Percentiles rank a stretch among this genome's conserved stretches.
phyloP scores from a whole-genome alignment of 2,329 filamentous ascomycete species.

The Talaromyces sp. region DNA sequence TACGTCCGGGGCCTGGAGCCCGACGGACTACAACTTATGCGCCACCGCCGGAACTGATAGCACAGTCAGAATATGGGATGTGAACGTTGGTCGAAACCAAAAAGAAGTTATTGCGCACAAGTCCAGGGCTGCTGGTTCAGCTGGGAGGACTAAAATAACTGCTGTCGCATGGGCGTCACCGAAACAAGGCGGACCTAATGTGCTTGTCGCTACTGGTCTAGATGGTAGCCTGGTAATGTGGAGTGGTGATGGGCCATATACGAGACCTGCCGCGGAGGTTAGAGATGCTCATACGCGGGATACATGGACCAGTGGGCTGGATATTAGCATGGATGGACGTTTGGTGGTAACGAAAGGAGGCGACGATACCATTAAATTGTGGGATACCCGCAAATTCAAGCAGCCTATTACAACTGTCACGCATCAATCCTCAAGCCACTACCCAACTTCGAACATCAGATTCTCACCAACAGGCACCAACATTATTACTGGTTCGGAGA shows the following conservation, averaged over 20 bases:
- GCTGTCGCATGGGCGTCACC: slow-evolving; percentile 81
- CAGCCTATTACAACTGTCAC: slow-evolving; percentile 74
- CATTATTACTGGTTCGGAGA: slow-evolving; percentile 83
- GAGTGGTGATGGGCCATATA: slow-evolving; percentile 80
- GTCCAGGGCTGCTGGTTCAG: slow-evolving; percentile 80
- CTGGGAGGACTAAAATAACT: slow-evolving; percentile 90
- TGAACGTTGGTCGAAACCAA: slow-evolving; percentile 84
- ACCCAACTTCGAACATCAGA: slow-evolving; percentile 78
- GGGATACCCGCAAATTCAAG: slow-evolving; percentile 96
- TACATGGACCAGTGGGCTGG: slow-evolving; percentile 89
- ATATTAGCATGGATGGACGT: slow-evolving; percentile 85
- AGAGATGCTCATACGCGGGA: slow-evolving; percentile 74
- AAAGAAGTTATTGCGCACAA: slow-evolving; percentile 96
- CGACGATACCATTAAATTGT: slow-evolving; percentile 89
- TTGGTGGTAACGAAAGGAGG: slow-evolving; percentile 88
- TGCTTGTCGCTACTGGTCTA: slow-evolving; percentile 77
- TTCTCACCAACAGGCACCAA: slow-evolving; percentile 82
- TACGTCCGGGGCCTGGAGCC: slow-evolving; percentile 86
- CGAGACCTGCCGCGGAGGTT: slow-evolving; percentile 77
- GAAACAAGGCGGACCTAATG: slow-evolving; percentile 69
- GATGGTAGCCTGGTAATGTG: slow-evolving; percentile 93
- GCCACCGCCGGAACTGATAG: slow-evolving; percentile 93
- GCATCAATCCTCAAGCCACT: slow-evolving; percentile 77
- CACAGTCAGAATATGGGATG: slow-evolving; percentile 93
- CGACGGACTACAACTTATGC: slow-evolving; percentile 76